These are phyloP conservation scores for Metarhizium robertsii DNA, from an alignment of 2,329 filamentous ascomycete species.

Conservation along the genomic window DNA sequence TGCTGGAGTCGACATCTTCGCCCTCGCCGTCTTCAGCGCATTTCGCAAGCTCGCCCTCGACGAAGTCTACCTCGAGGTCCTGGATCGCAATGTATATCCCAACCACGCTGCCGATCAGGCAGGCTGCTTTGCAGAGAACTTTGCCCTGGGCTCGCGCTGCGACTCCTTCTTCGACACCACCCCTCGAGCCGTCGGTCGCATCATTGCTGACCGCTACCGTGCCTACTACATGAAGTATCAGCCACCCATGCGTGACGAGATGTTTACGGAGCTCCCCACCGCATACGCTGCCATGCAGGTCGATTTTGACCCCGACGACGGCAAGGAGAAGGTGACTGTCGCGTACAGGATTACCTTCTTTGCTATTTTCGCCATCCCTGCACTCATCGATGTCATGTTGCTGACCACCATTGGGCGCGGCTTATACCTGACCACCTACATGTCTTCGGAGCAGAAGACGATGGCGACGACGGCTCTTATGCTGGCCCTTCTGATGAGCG, in stretches of 20 bases:
- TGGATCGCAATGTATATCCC: neutral
- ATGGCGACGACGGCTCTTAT: neutral
- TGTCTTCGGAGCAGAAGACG: neutral
- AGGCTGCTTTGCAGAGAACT: neutral
- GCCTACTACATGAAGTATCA: neutral
- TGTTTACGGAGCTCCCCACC: neutral
- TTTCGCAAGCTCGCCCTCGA: neutral
- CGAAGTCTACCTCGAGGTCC: neutral
- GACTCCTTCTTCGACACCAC: neutral
- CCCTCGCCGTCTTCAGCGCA: neutral
- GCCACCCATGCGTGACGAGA: neutral
- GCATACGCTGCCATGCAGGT: neutral
- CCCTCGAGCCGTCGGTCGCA: neutral
- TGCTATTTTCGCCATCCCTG: neutral
- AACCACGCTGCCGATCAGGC: neutral
- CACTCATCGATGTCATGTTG: neutral
- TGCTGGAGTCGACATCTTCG: neutral
- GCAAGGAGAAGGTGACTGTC: neutral
- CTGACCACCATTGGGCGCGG: neutral
- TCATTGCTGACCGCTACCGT: neutral
- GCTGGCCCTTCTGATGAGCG: neutral
- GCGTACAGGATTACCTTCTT: neutral
- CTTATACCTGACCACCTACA: neutral
- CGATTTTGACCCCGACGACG: neutral
- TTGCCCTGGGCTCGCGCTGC: neutral